These are phyloP conservation scores for Xeromyces bisporus DNA, from an alignment of 495 filamentous ascomycete genomes.

Conservation along the genomic window DNA sequence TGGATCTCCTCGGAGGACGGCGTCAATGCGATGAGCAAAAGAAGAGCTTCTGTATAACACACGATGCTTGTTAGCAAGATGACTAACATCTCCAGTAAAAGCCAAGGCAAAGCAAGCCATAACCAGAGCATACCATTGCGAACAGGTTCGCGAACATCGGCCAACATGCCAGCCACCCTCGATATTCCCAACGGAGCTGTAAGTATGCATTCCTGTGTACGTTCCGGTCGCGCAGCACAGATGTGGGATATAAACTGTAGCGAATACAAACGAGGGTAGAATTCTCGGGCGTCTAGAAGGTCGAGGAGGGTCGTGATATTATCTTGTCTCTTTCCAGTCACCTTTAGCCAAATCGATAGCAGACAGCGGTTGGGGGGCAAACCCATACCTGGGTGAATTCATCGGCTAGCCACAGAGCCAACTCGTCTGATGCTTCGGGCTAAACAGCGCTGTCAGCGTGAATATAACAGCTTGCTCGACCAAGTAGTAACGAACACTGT, in stretches of 20 bases:
- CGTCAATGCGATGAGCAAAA: slow-evolving; percentile 52
- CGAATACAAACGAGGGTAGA: slow-evolving; percentile 86
- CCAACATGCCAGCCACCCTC: slow-evolving; percentile 63
- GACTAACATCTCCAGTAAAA: slow-evolving; percentile 1
- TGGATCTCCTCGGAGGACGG: slow-evolving; percentile 66
- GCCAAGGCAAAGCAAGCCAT: no score
- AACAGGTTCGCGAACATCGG: slow-evolving; percentile 75
- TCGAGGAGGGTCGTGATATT: slow-evolving; percentile 86
- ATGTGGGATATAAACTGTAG: slow-evolving; percentile 82
- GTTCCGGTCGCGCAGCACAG: slow-evolving; percentile 66
- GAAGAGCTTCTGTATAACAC: slow-evolving; percentile 37
- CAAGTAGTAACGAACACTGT: slow-evolving; percentile 35
- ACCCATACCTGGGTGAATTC: slow-evolving; percentile 78
- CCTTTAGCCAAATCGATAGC: slow-evolving; percentile 26
- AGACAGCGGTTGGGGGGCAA: background rate
- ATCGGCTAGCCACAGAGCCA: slow-evolving; percentile 90
- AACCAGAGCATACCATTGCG: slow-evolving; percentile 47
- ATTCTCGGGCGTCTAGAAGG: slow-evolving; percentile 72
- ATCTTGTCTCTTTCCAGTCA: slow-evolving; percentile 64
- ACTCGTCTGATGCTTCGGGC: slow-evolving; percentile 94
- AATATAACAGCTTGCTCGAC: background rate
- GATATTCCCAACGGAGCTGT: slow-evolving; percentile 77
- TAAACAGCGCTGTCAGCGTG: slow-evolving; percentile 20
- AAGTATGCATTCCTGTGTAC: slow-evolving; percentile 91
- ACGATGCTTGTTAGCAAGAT: slow-evolving; percentile 5